These are phyloP conservation scores for Yamadazyma sp. DNA, from an alignment of 805 yeast species.

Conservation along the genomic window DNA sequence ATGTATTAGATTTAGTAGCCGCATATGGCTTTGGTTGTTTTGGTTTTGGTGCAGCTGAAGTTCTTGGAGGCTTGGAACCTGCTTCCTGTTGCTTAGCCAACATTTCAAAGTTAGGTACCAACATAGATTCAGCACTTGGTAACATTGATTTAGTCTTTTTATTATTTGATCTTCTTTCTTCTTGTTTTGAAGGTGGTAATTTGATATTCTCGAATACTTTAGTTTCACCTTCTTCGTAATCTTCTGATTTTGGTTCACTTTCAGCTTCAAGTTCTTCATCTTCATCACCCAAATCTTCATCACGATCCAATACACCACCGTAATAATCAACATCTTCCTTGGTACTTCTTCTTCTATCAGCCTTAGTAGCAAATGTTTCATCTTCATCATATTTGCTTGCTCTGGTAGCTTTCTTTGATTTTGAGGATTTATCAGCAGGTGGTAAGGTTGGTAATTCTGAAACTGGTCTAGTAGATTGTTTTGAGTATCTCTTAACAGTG, in stretches of 20 bases:
- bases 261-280: slow-evolving; percentile 24
- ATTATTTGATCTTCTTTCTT: slow-evolving; percentile 1
- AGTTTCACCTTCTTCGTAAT: slow-evolving; percentile 22
- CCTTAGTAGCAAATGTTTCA: slow-evolving; percentile 43
- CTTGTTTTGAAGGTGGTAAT: slow-evolving; percentile 39
- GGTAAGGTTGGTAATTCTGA: slow-evolving; percentile 31
- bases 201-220: slow-evolving; percentile 44
- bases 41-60: slow-evolving; percentile 7
- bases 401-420: slow-evolving; percentile 7
- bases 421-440: slow-evolving; percentile 23
- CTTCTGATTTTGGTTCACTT: too few species aligned
- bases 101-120: slow-evolving; percentile 24
- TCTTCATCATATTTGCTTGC: slow-evolving; percentile 14
- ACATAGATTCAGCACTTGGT: slow-evolving; percentile 36
- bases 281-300: slow-evolving; percentile 17
- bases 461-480: slow-evolving; percentile 21
- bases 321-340: slow-evolving; percentile 14
- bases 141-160: slow-evolving; percentile 23
- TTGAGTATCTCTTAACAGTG: slow-evolving; percentile 26
- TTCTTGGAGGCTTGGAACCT: too few species aligned
- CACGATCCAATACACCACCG: slow-evolving; percentile 15
- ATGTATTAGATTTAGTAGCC: slow-evolving; percentile 6
- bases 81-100: slow-evolving; percentile 4
- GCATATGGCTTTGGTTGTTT: slow-evolving; percentile 17
- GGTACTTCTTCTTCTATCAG: slow-evolving; percentile 19